Base-by-base conservation (phyloP, 2,329 filamentous ascomycete genomes). In the Fusarium zealandicum region DNA sequence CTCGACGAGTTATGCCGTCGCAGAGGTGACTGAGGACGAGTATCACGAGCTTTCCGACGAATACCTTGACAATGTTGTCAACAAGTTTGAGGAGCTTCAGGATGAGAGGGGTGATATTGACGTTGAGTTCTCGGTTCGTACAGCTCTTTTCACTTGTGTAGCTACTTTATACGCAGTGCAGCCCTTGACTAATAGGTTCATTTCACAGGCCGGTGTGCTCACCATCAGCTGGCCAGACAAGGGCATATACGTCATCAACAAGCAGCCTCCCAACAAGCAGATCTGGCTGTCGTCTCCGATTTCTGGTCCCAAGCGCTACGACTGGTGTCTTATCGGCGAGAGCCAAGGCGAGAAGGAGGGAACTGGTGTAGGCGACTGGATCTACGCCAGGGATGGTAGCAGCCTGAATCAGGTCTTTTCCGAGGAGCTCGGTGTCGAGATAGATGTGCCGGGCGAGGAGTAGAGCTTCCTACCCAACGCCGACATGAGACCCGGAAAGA, bases 221-320 rank as follows among this genome's bases (percentile, higher is more conserved):
- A 92, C 87, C 59, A 80, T 98, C 68, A 81, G 78, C 6, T 85
- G 90, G 65, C 84, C 86, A 1, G 78, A 81, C 11, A 79, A 85
- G 43, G 92, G 93, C 58, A 93, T 86, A 25, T 99, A 96, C 72
- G 90, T 99, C 55, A 83, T 99, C 77, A 99, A 99, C 84, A 99
- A 99, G 76, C 95, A 99, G 75, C 95, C 95, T 0, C 92, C 93
- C 16, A 98, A 97, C 81, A 95, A 92, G 80, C 95, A 90, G 72
- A 96, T 99, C 70, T 99, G 95, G 95, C 85, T 98, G 38, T 95
- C 91, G 31, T 96, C 92, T 36, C 95, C 95, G 4, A 80, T 92
- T 47, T 93, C 90, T 6, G 95, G 95, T 0, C 95, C 95, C 12
- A 97, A 97, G 77, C 88, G 93, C 53, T 99, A 89, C 78, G 93